Conservation (phyloP, 805 yeast genomes). For the Lachancea kluyveri region DNA sequence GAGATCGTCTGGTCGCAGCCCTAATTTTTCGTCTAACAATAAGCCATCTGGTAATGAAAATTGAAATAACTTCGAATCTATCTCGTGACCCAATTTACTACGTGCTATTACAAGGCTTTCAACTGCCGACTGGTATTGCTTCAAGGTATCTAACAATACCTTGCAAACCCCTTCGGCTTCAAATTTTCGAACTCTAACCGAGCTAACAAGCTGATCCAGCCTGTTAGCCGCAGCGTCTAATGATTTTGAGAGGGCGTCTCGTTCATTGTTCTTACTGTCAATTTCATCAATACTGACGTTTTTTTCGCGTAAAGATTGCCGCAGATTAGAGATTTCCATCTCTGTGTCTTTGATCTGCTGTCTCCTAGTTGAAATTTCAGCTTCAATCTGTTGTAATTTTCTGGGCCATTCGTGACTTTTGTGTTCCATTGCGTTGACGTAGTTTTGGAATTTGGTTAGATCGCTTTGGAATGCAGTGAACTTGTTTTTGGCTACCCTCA, state of each 20-base stretch:
- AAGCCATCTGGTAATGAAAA: constrained; percentile 26
- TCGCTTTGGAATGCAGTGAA: constrained; percentile 64
- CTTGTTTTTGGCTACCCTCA: constrained; percentile 50
- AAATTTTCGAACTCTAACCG: constrained; percentile 42
- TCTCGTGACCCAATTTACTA: constrained; percentile 13
- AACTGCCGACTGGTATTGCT: constrained; percentile 53
- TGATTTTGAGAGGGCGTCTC: constrained; percentile 50
- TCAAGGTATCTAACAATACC: constrained; percentile 44
- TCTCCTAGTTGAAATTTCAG: constrained; percentile 44
- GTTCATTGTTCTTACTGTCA: constrained; percentile 54
- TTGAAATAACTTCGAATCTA: constrained; percentile 32
- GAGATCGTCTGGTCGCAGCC: constrained; percentile 5
- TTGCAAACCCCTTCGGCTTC: constrained; percentile 46
- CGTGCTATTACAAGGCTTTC: constrained; percentile 28
- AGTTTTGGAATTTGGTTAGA: constrained; percentile 62
- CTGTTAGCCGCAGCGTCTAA: constrained; percentile 42
- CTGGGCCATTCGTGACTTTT: constrained; percentile 60
- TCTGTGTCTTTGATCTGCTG: constrained; percentile 38
- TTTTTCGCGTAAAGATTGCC: constrained; percentile 40
- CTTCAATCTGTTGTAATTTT: constrained; percentile 48
- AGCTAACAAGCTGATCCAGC: constrained; percentile 41
- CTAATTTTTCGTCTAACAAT: constrained; percentile 10
- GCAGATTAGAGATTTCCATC: constrained; percentile 36
- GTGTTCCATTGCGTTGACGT: constrained; percentile 59
- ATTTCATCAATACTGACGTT: constrained; percentile 60